Evolutionary conservation across 2,329 filamentous ascomycete genomes (phyloP).

Genomic region (Fusarium sp.): DNA sequence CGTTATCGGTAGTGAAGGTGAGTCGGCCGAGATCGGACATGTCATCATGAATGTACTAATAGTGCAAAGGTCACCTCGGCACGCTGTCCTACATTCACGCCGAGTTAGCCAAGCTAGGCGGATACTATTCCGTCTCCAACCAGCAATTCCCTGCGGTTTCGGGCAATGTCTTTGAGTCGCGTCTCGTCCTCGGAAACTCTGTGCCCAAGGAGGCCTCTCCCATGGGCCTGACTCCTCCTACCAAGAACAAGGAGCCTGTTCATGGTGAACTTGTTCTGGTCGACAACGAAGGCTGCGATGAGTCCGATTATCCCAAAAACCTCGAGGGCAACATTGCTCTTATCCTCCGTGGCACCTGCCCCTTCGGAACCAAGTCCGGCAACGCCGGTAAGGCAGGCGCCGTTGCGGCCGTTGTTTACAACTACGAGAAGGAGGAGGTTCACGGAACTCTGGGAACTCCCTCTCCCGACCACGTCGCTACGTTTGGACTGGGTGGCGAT

Average conservation of each 20-base stretch:
- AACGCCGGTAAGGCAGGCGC: constrained; percentile 79
- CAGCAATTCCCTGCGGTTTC: constrained; percentile 76
- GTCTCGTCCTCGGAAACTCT: constrained; percentile 68
- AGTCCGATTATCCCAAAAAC: constrained; percentile 72
- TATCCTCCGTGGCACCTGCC: constrained; percentile 77
- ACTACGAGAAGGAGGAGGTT: constrained; percentile 75
- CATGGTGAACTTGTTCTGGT: constrained; percentile 73
- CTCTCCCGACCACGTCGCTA: constrained; percentile 73
- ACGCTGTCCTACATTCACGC: constrained; percentile 75
- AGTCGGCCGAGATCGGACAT: constrained; percentile 28
- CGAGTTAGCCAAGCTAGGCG: constrained; percentile 67
- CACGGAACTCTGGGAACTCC: constrained; percentile 79
- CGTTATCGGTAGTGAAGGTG: constrained; percentile 78
- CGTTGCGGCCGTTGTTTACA: constrained; percentile 80
- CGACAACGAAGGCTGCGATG: constrained; percentile 73
- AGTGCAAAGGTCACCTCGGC: constrained; percentile 68
- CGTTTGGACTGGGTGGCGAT: constrained; percentile 74
- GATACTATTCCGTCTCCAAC: constrained; percentile 74
- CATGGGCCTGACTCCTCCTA: constrained; percentile 79
- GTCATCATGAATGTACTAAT: constrained; percentile 26
- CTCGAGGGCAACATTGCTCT: constrained; percentile 77
- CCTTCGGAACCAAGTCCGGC: constrained; percentile 80
- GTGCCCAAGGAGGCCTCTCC: constrained; percentile 66
- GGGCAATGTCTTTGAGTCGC: constrained; percentile 71
- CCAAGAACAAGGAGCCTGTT: constrained; percentile 70